phyloP scores from a whole-genome alignment of 129 eudicot genomes.

The Flaveria bidentis region DNA sequence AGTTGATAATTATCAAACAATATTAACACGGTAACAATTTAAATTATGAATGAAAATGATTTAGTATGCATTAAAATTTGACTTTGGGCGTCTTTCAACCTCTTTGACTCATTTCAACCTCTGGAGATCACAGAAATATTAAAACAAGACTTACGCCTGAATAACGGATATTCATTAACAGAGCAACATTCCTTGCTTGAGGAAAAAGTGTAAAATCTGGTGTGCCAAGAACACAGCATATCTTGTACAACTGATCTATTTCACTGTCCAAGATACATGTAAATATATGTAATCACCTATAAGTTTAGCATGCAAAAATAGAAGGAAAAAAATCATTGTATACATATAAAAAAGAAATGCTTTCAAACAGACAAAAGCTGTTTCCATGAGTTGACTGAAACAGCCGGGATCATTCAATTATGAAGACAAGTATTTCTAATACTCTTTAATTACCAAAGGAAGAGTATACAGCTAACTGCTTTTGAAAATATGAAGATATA shows the following conservation, averaged over 20 bases:
- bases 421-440: background rate
- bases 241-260: conserved; percentile 88
- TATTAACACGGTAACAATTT: background rate
- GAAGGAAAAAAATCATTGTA: background rate
- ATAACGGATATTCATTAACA: conserved; percentile 51
- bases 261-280: conserved; percentile 63
- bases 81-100: background rate
- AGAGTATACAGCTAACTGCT: too few species aligned
- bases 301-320: background rate
- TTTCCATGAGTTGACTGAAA: conserved; percentile 4
- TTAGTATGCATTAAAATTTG: background rate
- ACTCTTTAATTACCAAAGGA: too few species aligned
- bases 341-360: background rate
- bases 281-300: conserved; percentile 20
- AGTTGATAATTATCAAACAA: background rate
- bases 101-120: background rate
- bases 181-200: conserved; percentile 60
- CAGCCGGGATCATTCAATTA: background rate
- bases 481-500: too few species aligned
- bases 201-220: conserved; percentile 80
- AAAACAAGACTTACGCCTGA: conserved; percentile 50
- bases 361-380: background rate
- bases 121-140: conserved; percentile 4
- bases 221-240: conserved; percentile 81
- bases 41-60: background rate